Conservation (phyloP, 1,284 basidiomycete species). For the Dichomitus squalens region DNA sequence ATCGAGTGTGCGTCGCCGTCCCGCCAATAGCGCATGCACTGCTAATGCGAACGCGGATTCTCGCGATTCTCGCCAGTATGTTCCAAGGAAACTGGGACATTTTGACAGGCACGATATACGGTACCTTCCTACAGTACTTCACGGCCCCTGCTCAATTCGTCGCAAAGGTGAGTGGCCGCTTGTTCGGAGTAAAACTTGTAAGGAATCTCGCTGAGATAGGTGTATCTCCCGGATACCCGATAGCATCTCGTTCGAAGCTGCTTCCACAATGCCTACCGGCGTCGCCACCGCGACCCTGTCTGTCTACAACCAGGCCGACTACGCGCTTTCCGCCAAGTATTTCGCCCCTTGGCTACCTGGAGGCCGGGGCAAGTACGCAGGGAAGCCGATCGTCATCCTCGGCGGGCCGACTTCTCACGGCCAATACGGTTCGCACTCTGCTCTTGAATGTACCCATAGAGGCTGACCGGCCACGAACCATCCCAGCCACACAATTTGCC, state of each 20-base stretch:
- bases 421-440: conserved; percentile 37
- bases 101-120: conserved; percentile 21
- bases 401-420: conserved; percentile 40
- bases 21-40: too few species aligned
- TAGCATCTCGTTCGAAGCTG: conserved; percentile 24
- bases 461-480: background rate
- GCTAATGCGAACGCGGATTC: too few species aligned
- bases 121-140: conserved; percentile 36
- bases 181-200: conserved; percentile 32
- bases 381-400: conserved; percentile 36
- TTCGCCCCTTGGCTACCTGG: conserved; percentile 26
- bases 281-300: conserved; percentile 22
- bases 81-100: too few species aligned
- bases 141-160: conserved; percentile 30
- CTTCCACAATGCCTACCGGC: conserved; percentile 21
- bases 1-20: too few species aligned
- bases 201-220: conserved; percentile 1
- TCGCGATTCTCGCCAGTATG: too few species aligned
- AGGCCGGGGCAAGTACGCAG: conserved; percentile 33
- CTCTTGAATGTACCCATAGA: too few species aligned
- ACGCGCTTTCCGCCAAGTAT: background rate
- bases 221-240: conserved; percentile 27
- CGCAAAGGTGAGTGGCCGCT: conserved; percentile 25
- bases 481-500: conserved; percentile 39
- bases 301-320: conserved; percentile 13